Percentiles rank a stretch among this genome's conserved stretches.
These are phyloP conservation scores for Lactuca sativa DNA, from an alignment of 129 eudicot species.

Conservation along the genomic window DNA sequence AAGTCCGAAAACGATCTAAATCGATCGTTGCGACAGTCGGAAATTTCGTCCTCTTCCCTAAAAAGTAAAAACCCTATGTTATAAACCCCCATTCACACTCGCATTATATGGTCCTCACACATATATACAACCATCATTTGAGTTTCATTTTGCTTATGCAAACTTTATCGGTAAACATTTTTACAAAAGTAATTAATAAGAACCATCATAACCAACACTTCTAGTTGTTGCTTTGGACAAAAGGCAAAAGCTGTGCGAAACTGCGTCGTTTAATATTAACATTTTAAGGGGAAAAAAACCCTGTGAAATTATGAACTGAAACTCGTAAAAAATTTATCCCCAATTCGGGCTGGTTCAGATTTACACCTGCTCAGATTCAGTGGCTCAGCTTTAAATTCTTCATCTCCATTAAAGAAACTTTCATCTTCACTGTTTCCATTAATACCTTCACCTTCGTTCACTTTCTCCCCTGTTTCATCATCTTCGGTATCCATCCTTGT, in stretches of 20 bases:
- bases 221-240: not conserved
- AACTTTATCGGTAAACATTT: no score
- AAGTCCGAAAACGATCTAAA: no score
- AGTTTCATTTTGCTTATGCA: no score
- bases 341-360: conserved; percentile 68
- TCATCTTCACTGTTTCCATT: conserved; percentile 15
- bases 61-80: no score
- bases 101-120: no score
- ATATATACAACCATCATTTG: no score
- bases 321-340: conserved; percentile 42
- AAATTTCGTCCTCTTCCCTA: no score
- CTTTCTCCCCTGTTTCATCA: conserved; percentile 23
- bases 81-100: no score
- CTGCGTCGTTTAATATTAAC: conserved; percentile 1
- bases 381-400: conserved; percentile 29
- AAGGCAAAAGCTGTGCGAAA: not conserved
- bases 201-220: no score
- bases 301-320: conserved; percentile 8
- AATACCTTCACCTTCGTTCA: conserved; percentile 12
- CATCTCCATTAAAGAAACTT: conserved; percentile 21
- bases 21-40: no score
- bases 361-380: conserved; percentile 56
- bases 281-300: not conserved
- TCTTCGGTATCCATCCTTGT: conserved; percentile 1
- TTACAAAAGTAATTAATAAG: no score